Percentiles rank a stretch among this genome's conserved stretches.
These are phyloP conservation scores for Exophiala sp. DNA, from an alignment of 2,329 filamentous ascomycete species.

Conservation along the genomic window DNA sequence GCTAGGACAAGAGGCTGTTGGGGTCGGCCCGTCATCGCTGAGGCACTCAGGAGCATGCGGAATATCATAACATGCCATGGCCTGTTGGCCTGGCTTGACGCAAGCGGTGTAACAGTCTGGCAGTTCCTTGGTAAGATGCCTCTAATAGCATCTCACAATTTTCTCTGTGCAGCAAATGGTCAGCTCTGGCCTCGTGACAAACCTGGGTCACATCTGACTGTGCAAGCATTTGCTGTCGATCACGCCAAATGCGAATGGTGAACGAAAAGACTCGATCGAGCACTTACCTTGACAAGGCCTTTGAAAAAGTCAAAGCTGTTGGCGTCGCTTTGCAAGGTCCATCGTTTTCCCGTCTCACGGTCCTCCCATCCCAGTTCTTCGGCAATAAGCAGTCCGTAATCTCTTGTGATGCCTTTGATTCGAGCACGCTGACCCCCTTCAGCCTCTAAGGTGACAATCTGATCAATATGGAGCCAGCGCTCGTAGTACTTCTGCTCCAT, in stretches of 20 bases:
- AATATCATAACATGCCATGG: too few species aligned
- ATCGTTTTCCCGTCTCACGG: constrained; percentile 69
- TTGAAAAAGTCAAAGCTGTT: constrained; percentile 99
- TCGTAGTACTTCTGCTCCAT: constrained; percentile 76
- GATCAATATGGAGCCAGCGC: constrained; percentile 80
- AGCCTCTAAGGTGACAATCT: constrained; percentile 72
- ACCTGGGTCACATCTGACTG: not conserved
- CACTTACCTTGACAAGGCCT: constrained; percentile 64
- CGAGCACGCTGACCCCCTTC: constrained; percentile 65
- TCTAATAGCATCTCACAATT: not conserved
- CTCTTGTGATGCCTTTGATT: constrained; percentile 82
- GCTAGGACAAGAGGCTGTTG: too few species aligned
- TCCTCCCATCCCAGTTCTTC: constrained; percentile 77
- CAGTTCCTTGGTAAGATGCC: too few species aligned
- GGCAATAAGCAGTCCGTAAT: constrained; percentile 82
- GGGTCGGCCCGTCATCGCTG: too few species aligned
- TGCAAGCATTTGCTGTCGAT: not conserved
- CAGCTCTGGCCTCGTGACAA: not conserved
- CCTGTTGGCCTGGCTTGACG: too few species aligned
- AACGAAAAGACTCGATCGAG: not conserved
- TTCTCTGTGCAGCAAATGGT: constrained; percentile 3
- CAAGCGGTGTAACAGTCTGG: too few species aligned
- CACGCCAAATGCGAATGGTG: not conserved
- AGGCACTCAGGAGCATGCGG: too few species aligned
- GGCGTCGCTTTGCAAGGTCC: constrained; percentile 88